Percentiles rank a stretch among this genome's conserved stretches.
Evolutionary conservation across 148 eudicot genomes (phyloP).

Genomic region (Persicaria tinctoria): DNA sequence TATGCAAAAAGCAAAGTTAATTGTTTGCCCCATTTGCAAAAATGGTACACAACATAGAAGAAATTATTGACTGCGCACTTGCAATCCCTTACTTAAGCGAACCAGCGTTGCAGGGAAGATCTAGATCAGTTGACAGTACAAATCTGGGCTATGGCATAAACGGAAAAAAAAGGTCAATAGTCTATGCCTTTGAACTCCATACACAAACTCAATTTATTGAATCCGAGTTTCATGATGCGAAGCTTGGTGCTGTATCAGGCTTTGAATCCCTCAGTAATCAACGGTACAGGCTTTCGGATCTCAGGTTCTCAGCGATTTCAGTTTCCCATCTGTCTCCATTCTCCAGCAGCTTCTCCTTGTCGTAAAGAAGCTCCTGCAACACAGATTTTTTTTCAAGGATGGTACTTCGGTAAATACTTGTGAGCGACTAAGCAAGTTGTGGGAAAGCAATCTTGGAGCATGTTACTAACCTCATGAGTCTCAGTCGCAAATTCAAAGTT

Average conservation of each 20-base stretch:
- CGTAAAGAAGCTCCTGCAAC: constrained; percentile 83
- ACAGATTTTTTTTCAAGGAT: background rate
- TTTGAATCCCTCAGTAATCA: constrained; percentile 21
- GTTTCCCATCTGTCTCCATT: constrained; percentile 99
- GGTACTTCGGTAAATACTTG: background rate
- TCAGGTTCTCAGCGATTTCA: constrained; percentile 92
- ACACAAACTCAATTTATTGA: background rate
- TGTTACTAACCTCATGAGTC: constrained; percentile 62
- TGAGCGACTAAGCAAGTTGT: background rate
- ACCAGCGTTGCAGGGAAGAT: background rate
- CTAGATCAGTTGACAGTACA: background rate
- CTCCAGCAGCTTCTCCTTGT: constrained; percentile 97
- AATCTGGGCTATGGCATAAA: background rate
- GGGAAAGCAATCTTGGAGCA: background rate
- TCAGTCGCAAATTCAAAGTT: constrained; percentile 97
- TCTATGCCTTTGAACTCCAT: background rate
- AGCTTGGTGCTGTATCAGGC: background rate
- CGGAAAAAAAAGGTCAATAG: background rate
- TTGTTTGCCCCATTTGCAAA: constrained; percentile 1
- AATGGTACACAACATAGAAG: background rate
- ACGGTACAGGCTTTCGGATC: constrained; percentile 90
- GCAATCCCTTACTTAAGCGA: background rate
- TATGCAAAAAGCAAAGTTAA: too few relatives aligned
- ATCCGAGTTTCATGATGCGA: background rate
- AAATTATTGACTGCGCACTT: background rate